A percentile compares a stretch with the other conserved stretches of the same genome.
Conservation (phyloP, 2,329 filamentous ascomycete genomes). For the Xylaria sp. region DNA sequence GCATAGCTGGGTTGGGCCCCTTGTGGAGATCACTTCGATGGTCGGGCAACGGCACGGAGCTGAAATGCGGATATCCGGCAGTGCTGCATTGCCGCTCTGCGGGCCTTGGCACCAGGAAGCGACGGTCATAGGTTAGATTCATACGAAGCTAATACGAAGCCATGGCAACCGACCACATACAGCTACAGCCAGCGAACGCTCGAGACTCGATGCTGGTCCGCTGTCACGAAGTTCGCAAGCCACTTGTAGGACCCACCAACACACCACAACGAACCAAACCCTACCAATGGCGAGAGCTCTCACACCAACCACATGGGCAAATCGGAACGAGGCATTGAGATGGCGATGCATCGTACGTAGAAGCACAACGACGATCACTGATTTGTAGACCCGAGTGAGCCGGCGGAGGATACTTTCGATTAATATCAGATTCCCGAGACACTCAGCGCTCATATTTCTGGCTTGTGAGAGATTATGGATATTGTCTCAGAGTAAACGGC, state of each 20-base stretch:
- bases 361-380: neutral
- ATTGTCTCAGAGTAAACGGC: too few relatives aligned
- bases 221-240: too few relatives aligned
- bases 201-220: neutral
- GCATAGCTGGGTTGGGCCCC: slow-evolving; percentile 1
- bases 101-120: neutral
- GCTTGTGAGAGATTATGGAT: too few relatives aligned
- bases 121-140: neutral
- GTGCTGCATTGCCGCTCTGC: neutral
- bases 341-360: too few relatives aligned
- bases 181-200: neutral
- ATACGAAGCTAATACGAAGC: neutral
- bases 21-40: too few relatives aligned
- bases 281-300: too few relatives aligned
- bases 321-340: neutral
- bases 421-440: too few relatives aligned
- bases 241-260: too few relatives aligned
- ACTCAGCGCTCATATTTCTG: too few relatives aligned
- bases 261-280: too few relatives aligned
- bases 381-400: neutral
- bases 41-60: too few relatives aligned
- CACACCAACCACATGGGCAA: too few relatives aligned
- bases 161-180: neutral
- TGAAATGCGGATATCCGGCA: slow-evolving; percentile 14
- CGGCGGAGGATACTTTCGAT: neutral